These are phyloP conservation scores for Microbotryomycetes sp. DNA, from an alignment of 1,284 basidiomycete genomes.

Conservation along the genomic window DNA sequence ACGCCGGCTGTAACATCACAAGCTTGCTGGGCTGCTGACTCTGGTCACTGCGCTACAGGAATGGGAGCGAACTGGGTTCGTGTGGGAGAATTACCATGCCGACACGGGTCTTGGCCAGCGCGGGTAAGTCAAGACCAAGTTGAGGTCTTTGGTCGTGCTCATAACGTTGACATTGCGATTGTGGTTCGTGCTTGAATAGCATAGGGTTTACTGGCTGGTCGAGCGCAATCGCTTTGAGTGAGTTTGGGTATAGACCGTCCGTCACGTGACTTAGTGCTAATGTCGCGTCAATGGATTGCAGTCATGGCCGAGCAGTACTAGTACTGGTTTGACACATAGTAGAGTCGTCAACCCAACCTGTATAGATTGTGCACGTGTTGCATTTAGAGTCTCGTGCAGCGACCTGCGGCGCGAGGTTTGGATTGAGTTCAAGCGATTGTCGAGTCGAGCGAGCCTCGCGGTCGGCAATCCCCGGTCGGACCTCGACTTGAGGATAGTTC, in stretches of 20 bases:
- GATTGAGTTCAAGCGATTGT: too few relatives aligned
- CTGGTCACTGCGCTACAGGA: conserved; percentile 51
- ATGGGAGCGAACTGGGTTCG: conserved; percentile 82
- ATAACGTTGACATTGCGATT: not conserved
- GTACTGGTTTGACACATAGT: not conserved
- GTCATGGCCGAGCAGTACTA: conserved; percentile 43
- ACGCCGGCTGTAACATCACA: not conserved
- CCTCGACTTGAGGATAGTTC: too few relatives aligned
- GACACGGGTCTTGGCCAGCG: conserved; percentile 71
- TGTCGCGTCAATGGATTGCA: conserved; percentile 6
- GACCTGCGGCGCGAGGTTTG: too few relatives aligned
- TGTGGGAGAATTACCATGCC: conserved; percentile 94
- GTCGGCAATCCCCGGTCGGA: too few relatives aligned
- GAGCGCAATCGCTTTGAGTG: conserved; percentile 69
- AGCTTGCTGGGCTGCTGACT: not conserved
- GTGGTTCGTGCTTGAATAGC: conserved; percentile 45
- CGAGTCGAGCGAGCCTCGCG: too few relatives aligned
- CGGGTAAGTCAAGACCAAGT: conserved; percentile 45
- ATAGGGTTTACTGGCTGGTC: conserved; percentile 94
- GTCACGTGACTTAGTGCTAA: not conserved
- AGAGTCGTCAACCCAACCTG: too few relatives aligned
- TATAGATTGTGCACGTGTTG: too few relatives aligned
- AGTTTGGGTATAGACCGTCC: conserved; percentile 38
- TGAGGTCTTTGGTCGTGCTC: not conserved
- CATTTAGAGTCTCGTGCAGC: too few relatives aligned